Percentiles rank a stretch among this genome's conserved stretches.
These are phyloP conservation scores for Gamsiella multidivaricata DNA, from an alignment of 192 early-diverging fungal species.

Conservation along the genomic window DNA sequence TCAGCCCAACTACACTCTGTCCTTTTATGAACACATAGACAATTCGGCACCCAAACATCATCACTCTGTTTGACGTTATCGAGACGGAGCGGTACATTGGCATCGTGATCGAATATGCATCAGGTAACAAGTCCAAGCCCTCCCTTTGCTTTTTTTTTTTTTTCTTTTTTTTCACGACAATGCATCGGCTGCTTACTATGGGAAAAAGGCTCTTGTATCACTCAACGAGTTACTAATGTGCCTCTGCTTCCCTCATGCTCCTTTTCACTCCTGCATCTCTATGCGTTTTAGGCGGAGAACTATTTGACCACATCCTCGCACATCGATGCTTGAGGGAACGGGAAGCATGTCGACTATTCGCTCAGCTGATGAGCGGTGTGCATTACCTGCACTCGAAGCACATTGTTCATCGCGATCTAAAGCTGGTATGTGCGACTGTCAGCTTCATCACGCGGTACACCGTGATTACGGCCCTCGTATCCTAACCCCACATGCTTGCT, in stretches of 20 bases:
- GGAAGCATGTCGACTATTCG: slow-evolving; percentile 92
- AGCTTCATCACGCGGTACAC: not conserved
- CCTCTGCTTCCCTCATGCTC: not conserved
- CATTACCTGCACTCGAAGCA: slow-evolving; percentile 91
- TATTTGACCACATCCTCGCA: slow-evolving; percentile 97
- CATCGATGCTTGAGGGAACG: slow-evolving; percentile 92
- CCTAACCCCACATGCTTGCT: not conserved
- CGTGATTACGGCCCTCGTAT: not conserved
- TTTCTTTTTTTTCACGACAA: not conserved
- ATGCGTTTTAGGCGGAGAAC: slow-evolving; percentile 79
- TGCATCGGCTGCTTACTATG: not conserved
- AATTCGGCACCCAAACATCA: slow-evolving; percentile 91
- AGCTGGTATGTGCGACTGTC: slow-evolving; percentile 72
- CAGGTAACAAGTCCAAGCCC: slow-evolving; percentile 73
- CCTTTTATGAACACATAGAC: slow-evolving; percentile 67
- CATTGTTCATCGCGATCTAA: slow-evolving; percentile 97
- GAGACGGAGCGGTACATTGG: slow-evolving; percentile 97
- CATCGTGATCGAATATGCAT: slow-evolving; percentile 96
- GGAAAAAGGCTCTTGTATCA: no score
- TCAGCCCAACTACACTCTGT: no score
- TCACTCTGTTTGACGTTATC: slow-evolving; percentile 93
- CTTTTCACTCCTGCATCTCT: not conserved
- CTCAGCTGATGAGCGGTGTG: slow-evolving; percentile 93
- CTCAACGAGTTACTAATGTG: no score
- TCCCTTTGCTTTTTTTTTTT: not conserved